phyloP scores from a whole-genome alignment of 257 asterid genomes.

The Solanum phureja region DNA sequence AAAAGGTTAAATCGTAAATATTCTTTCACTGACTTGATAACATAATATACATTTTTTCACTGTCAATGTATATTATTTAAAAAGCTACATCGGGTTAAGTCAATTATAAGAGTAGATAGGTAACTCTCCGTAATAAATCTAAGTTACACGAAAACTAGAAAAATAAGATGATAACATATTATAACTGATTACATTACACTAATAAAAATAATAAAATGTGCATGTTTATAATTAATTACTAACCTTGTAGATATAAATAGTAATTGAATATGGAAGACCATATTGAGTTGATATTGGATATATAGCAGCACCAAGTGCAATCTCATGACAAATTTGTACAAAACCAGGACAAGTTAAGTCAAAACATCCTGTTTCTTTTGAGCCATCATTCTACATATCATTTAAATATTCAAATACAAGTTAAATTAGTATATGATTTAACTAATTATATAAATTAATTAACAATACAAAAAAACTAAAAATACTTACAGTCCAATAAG shows the following conservation, averaged over 20 bases:
- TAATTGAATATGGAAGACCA: constrained; percentile 40
- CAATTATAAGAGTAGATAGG: background rate
- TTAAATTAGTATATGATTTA: background rate
- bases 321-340: constrained; percentile 42
- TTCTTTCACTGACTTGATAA: too few species aligned
- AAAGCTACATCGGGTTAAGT: too few species aligned
- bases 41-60: too few species aligned
- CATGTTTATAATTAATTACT: background rate
- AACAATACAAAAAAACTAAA: too few species aligned
- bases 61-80: too few species aligned
- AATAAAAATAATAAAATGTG: background rate
- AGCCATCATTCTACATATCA: constrained; percentile 32
- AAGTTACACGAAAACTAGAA: background rate
- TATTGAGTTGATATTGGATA: constrained; percentile 42
- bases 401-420: background rate
- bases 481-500: constrained; percentile 71
- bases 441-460: too few species aligned
- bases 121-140: background rate
- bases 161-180: background rate
- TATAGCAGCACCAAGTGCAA: constrained; percentile 67
- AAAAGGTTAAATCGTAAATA: background rate
- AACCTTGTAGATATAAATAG: constrained; percentile 43
- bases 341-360: constrained; percentile 68
- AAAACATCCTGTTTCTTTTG: constrained; percentile 52
- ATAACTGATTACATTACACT: background rate